phyloP scores from a whole-genome alignment of 2,329 filamentous ascomycete genomes.

The Metarhizium guizhouense region DNA sequence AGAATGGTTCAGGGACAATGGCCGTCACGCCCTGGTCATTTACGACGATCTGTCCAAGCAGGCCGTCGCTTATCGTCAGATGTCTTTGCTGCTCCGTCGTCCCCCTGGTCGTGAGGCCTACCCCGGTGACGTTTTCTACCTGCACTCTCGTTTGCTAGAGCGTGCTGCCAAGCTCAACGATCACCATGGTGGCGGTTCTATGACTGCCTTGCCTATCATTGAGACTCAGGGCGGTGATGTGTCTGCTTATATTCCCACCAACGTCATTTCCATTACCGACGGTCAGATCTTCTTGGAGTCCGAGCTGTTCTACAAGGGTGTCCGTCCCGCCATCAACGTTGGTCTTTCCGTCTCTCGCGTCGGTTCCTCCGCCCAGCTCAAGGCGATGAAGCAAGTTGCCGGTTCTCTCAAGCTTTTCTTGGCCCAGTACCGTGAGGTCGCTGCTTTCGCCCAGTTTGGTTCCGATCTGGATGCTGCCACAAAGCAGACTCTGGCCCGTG shows the following conservation, averaged over 20 bases:
- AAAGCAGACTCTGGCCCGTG: conserved; percentile 96
- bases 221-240: conserved; percentile 99
- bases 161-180: conserved; percentile 99
- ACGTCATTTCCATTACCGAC: conserved; percentile 99
- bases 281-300: conserved; percentile 99
- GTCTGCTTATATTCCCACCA: conserved; percentile 99
- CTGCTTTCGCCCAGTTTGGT: conserved; percentile 99
- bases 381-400: conserved; percentile 99
- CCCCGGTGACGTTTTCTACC: conserved; percentile 98
- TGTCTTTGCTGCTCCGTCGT: conserved; percentile 95
- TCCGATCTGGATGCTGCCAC: conserved; percentile 98
- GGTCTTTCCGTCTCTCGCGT: conserved; percentile 99
- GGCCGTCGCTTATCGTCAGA: conserved; percentile 95
- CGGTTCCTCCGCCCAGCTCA: conserved; percentile 98
- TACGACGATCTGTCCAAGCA: conserved; percentile 97
- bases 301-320: conserved; percentile 99
- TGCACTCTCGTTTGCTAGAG: conserved; percentile 98
- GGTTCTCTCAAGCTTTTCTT: conserved; percentile 99
- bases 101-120: conserved; percentile 98
- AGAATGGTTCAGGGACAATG: conserved; percentile 75
- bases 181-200: conserved; percentile 87
- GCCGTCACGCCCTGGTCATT: conserved; percentile 82
- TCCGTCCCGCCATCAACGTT: conserved; percentile 99
- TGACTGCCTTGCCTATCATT: conserved; percentile 95
- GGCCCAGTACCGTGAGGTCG: conserved; percentile 99